Percentiles rank a stretch among this genome's conserved stretches.
These are phyloP conservation scores for Starmerella apis DNA, from an alignment of 805 yeast genomes.

Conservation along the genomic window DNA sequence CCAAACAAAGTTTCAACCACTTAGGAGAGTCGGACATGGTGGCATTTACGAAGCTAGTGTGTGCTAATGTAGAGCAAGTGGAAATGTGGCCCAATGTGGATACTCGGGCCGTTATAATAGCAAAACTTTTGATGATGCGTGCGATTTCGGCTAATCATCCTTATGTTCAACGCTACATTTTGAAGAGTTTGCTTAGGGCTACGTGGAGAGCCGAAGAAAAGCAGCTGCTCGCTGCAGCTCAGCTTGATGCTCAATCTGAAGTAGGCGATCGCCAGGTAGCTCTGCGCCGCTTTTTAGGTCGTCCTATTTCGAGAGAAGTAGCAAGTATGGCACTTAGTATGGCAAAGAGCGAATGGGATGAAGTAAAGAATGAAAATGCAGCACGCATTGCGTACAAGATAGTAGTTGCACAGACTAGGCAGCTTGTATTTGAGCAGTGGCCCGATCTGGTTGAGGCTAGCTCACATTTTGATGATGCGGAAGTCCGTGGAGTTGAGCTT, in stretches of 20 bases:
- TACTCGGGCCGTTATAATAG: not conserved
- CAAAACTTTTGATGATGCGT: not conserved
- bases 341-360: not conserved
- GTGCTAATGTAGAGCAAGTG: not conserved
- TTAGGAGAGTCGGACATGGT: not conserved
- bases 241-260: not conserved
- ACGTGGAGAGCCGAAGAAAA: not conserved
- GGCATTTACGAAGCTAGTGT: not conserved
- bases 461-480: slow-evolving; percentile 1
- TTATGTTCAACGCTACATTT: not conserved
- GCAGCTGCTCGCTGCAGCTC: not conserved
- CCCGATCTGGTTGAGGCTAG: slow-evolving; percentile 6
- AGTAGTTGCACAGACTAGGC: slow-evolving; percentile 3
- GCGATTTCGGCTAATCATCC: not conserved
- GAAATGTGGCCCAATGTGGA: not conserved
- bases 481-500: not conserved
- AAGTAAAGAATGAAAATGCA: not conserved
- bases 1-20: not conserved
- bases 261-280: slow-evolving; percentile 3
- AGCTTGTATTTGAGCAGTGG: slow-evolving; percentile 5
- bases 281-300: not conserved
- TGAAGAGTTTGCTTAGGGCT: not conserved
- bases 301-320: not conserved
- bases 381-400: not conserved
- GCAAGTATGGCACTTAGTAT: not conserved